These are phyloP conservation scores for Clavulina sp. DNA, from an alignment of 768 basidiomycete genomes.

Conservation along the genomic window DNA sequence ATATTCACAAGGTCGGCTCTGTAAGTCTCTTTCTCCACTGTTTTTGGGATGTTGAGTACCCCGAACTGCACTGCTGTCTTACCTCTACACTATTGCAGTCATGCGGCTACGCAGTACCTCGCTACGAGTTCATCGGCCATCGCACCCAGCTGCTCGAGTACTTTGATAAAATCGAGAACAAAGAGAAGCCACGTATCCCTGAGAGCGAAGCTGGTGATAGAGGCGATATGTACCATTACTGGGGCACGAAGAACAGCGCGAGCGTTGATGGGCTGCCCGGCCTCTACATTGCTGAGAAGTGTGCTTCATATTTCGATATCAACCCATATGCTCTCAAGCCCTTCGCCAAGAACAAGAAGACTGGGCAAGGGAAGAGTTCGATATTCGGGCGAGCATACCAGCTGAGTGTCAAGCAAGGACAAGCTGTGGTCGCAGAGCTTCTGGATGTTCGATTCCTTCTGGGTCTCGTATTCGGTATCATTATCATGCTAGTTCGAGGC, in stretches of 20 bases:
- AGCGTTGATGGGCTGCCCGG: conserved; percentile 44
- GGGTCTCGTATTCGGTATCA: too few species aligned
- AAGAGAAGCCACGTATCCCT: conserved; percentile 18
- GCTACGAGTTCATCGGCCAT: conserved; percentile 37
- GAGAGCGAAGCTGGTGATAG: conserved; percentile 11
- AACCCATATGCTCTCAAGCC: background rate
- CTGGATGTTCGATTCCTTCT: too few species aligned
- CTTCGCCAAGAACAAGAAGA: background rate
- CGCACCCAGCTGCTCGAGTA: conserved; percentile 35
- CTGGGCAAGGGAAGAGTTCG: too few species aligned
- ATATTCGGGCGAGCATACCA: too few species aligned
- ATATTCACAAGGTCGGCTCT: conserved; percentile 40
- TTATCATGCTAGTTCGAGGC: too few species aligned
- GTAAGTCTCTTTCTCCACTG: conserved; percentile 17
- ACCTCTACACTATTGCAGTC: too few species aligned
- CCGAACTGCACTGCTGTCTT: too few species aligned
- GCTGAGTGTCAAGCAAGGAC: too few species aligned
- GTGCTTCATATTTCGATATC: background rate
- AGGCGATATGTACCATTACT: conserved; percentile 38
- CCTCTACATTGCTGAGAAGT: conserved; percentile 13
- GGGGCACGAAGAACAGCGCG: conserved; percentile 30
- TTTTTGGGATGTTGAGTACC: too few species aligned
- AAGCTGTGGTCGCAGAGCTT: too few species aligned
- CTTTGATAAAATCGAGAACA: conserved; percentile 27
- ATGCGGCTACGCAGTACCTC: conserved; percentile 48